Evolutionary conservation across 177 flowering plant species (phyloP).

Genomic region (Tripterygium wilfordii): DNA sequence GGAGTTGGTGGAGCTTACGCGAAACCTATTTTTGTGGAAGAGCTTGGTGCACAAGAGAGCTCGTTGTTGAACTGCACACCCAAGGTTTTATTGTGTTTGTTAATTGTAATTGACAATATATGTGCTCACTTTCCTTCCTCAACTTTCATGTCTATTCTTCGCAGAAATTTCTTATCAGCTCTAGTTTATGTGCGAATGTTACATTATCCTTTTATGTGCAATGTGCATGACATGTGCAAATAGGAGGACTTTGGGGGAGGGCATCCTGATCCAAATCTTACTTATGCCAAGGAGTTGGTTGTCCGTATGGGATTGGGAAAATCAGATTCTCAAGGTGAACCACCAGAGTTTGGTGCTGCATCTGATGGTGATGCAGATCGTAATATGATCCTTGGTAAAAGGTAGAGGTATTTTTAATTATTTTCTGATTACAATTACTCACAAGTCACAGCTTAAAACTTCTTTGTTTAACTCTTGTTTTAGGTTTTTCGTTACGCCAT

Average conservation of each 20-base stretch:
- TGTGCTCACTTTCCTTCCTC: no score
- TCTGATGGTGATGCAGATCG: slow-evolving; percentile 99
- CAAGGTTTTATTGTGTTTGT: slow-evolving; percentile 46
- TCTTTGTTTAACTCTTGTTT: neutral
- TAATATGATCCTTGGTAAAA: slow-evolving; percentile 97
- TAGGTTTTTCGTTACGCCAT: slow-evolving; percentile 98
- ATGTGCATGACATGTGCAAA: no score
- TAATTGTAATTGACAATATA: no score
- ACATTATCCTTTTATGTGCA: no score
- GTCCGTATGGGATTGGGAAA: slow-evolving; percentile 85
- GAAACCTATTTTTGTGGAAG: slow-evolving; percentile 83
- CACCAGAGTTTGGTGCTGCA: slow-evolving; percentile 99
- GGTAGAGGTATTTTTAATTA: no score
- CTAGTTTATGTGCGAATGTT: no score
- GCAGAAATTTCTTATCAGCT: no score
- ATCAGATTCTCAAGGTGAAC: slow-evolving; percentile 43
- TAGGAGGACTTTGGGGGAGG: slow-evolving; percentile 99
- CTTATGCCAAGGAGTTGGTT: slow-evolving; percentile 97
- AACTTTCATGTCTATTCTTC: no score
- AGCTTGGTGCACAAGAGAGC: slow-evolving; percentile 86
- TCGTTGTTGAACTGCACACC: slow-evolving; percentile 83
- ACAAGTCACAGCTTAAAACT: neutral
- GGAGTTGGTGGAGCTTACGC: slow-evolving; percentile 98
- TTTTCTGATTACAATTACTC: neutral
- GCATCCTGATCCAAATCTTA: slow-evolving; percentile 97